A percentile compares a stretch with the other conserved stretches of the same genome.
Conservation (phyloP, 805 yeast species). For the Starmerella riodocensis region DNA sequence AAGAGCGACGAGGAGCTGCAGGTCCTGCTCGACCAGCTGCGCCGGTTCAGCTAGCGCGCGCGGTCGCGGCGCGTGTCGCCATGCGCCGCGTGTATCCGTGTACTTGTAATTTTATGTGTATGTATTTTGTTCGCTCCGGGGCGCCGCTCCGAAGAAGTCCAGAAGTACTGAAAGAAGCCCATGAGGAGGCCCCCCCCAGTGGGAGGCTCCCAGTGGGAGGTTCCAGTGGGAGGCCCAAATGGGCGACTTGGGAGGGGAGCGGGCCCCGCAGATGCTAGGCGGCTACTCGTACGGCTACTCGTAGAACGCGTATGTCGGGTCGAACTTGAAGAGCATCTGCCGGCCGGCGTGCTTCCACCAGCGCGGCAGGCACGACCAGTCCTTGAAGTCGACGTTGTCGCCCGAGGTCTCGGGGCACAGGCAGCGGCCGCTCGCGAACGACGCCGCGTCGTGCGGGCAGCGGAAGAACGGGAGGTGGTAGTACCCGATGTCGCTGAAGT, state of each 20-base stretch:
- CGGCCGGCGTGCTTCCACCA: slow-evolving; percentile 30
- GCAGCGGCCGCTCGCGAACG: slow-evolving; percentile 27
- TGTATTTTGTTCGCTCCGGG: too few species aligned
- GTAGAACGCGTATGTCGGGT: slow-evolving; percentile 5
- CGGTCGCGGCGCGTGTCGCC: too few species aligned
- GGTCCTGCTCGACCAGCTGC: slow-evolving; percentile 72
- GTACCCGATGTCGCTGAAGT: slow-evolving; percentile 74
- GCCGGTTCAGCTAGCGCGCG: slow-evolving; percentile 29
- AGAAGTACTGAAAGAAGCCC: too few species aligned
- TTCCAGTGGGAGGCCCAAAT: too few species aligned
- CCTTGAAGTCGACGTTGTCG: slow-evolving; percentile 27
- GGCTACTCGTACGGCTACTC: too few species aligned
- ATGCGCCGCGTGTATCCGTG: too few species aligned
- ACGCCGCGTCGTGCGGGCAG: slow-evolving; percentile 29
- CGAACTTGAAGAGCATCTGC: slow-evolving; percentile 22
- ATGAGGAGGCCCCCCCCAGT: too few species aligned
- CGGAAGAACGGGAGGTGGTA: slow-evolving; percentile 51
- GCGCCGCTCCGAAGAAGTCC: too few species aligned
- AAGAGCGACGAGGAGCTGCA: slow-evolving; percentile 79
- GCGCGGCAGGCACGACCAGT: slow-evolving; percentile 27
- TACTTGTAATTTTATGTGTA: too few species aligned
- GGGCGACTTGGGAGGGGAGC: too few species aligned
- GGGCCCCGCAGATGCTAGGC: too few species aligned
- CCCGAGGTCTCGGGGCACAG: slow-evolving; percentile 25
- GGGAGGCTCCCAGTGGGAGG: too few species aligned